Evolutionary conservation across 164 flowering plant genomes (phyloP).

Genomic region (Saururus chinensis): DNA sequence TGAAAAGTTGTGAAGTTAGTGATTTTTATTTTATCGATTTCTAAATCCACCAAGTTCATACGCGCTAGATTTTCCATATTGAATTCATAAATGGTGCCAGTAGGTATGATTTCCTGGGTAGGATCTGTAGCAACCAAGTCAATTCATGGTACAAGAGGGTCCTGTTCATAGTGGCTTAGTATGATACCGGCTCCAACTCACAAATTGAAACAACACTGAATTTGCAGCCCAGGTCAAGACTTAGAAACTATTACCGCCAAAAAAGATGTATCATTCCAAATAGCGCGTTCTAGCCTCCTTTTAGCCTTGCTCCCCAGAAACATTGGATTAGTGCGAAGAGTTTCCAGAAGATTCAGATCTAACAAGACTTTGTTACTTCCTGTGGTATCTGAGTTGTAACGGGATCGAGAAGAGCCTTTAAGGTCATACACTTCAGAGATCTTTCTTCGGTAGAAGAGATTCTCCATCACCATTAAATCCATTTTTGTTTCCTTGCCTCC

Average conservation of each 20-base stretch:
- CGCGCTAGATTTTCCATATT: too few species aligned
- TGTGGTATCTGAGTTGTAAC: conserved; percentile 60
- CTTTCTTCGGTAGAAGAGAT: conserved; percentile 54
- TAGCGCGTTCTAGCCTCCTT: conserved; percentile 63
- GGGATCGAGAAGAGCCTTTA: conserved; percentile 66
- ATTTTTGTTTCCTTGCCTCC: conserved; percentile 66
- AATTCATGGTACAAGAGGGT: too few species aligned
- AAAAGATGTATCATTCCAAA: conserved; percentile 81
- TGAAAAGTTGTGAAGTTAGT: too few species aligned
- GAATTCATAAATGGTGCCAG: too few species aligned
- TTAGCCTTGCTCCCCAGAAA: conserved; percentile 80
- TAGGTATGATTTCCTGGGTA: too few species aligned
- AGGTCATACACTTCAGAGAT: conserved; percentile 69
- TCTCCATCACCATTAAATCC: conserved; percentile 92
- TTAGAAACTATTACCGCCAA: conserved; percentile 41
- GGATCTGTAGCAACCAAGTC: too few species aligned
- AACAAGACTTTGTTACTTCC: conserved; percentile 57
- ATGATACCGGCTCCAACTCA: not conserved
- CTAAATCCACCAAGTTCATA: too few species aligned
- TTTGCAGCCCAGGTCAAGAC: not conserved
- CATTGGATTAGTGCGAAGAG: conserved; percentile 57
- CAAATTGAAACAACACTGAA: not conserved
- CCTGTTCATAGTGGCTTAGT: too few species aligned
- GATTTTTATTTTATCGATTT: too few species aligned
- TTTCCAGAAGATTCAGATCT: conserved; percentile 63